These are phyloP conservation scores for Zygosaccharomyces lentus DNA, from an alignment of 805 yeast species.

Conservation along the genomic window DNA sequence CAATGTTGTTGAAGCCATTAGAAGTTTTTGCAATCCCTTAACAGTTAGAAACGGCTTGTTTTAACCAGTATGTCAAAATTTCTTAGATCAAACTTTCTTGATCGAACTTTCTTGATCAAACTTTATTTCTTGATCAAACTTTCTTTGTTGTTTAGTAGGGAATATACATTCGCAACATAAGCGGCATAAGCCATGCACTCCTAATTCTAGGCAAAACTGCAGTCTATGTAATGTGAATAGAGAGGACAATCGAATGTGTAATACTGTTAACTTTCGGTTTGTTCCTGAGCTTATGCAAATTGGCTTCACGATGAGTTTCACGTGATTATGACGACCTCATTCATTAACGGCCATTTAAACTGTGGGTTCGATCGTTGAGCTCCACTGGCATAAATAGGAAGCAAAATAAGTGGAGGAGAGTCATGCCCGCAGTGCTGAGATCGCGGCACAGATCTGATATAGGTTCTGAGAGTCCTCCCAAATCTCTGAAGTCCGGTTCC, in stretches of 20 bases:
- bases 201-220: neutral
- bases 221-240: neutral
- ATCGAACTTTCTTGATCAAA: too few relatives aligned
- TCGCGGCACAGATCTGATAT: slow-evolving; percentile 10
- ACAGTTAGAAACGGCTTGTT: too few relatives aligned
- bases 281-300: neutral
- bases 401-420: neutral
- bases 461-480: slow-evolving; percentile 3
- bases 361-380: too few relatives aligned
- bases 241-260: too few relatives aligned
- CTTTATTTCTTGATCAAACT: neutral
- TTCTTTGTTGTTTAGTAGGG: too few relatives aligned
- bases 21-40: too few relatives aligned
- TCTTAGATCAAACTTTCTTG: too few relatives aligned
- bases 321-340: slow-evolving; percentile 4
- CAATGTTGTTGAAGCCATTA: neutral
- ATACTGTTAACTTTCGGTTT: too few relatives aligned
- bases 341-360: neutral
- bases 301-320: neutral
- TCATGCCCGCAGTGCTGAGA: slow-evolving; percentile 16
- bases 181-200: neutral
- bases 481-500: slow-evolving; percentile 1
- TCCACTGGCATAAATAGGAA: neutral
- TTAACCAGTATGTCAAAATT: too few relatives aligned
- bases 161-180: too few relatives aligned